Base-by-base conservation (phyloP, 139 green algal genomes). In the Chlorella sp. region DNA sequence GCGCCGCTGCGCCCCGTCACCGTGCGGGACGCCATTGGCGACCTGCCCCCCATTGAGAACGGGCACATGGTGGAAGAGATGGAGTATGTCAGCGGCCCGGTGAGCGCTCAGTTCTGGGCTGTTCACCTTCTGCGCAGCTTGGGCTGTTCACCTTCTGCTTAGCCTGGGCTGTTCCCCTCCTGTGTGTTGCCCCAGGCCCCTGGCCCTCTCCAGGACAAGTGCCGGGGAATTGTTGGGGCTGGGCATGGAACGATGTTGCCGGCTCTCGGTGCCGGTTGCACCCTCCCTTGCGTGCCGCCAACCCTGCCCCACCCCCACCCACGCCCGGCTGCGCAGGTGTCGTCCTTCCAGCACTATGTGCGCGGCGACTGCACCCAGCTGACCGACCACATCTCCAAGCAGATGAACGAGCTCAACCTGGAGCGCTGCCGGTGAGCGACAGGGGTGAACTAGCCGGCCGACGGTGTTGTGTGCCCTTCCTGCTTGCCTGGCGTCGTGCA, bases 331-430 rank as follows among this genome's bases (percentile, higher is more conserved):
- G 32, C 20, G 41, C 82, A 86, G 82, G 43, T 75, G 54, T 83
- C 91, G 38, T 70, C 95, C 6, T 84, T 89, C 76, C 43, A 99
- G 92, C 86, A 82, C 65, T 43, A 77, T 46, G 95, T 99, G 68
- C 89, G 97, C 51, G 90, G 88, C 54, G 64, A 73, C 28, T 56
- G 76, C 76, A 81, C 74, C 9, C 72, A 84, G 80, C 88, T 98
- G 41, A 72, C 48, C n/a, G 94, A 99, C 87, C 96, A 99, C 92
- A 94, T 98, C 81, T 95, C 89, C 92, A 99, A 99, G 93, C 64
- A 90, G 54, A 98, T 99, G 95, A 99, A 99, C 89, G 92, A 96
- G 43, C 92, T 99, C 43, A 99, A 99, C 91, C 84, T 98, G 88
- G 92, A 97, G 90, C 88, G 96, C 51, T 99, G 96, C 94, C 73